A percentile compares a stretch with the other conserved stretches of the same genome.
phyloP scores from a whole-genome alignment of 73 alveolate genomes.

The Durusdinium trenchii region DNA sequence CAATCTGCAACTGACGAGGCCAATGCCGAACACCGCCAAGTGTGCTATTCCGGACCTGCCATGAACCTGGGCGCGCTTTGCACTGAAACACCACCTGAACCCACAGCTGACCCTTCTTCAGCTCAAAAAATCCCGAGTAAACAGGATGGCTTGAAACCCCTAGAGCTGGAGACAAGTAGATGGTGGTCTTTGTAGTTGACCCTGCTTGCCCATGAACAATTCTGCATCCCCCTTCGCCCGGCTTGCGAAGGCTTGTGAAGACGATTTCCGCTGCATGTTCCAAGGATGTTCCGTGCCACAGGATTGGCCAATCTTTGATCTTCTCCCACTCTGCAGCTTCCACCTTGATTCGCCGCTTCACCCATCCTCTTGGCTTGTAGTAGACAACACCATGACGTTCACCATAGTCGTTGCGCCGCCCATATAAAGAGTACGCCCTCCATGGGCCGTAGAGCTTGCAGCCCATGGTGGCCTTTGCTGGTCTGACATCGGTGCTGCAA shows the following conservation, averaged over 20 bases:
- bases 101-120: background rate
- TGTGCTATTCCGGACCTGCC: background rate
- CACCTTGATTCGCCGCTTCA: background rate
- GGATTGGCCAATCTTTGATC: background rate
- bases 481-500: background rate
- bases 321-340: background rate
- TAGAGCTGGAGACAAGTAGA: background rate
- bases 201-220: background rate
- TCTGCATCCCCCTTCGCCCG: background rate
- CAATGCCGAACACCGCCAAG: background rate
- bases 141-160: background rate
- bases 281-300: background rate
- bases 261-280: background rate
- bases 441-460: background rate
- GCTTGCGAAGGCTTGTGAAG: background rate
- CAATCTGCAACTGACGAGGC: background rate
- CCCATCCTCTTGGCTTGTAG: constrained; percentile 39
- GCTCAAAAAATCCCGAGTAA: background rate
- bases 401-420: constrained; percentile 16
- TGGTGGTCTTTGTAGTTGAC: background rate
- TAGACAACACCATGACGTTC: background rate
- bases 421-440: background rate
- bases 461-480: background rate
- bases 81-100: constrained; percentile 8
- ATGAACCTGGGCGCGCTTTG: background rate